These are phyloP conservation scores for Aspergillus nidulans DNA, from an alignment of 495 filamentous ascomycete species.

Conservation along the genomic window DNA sequence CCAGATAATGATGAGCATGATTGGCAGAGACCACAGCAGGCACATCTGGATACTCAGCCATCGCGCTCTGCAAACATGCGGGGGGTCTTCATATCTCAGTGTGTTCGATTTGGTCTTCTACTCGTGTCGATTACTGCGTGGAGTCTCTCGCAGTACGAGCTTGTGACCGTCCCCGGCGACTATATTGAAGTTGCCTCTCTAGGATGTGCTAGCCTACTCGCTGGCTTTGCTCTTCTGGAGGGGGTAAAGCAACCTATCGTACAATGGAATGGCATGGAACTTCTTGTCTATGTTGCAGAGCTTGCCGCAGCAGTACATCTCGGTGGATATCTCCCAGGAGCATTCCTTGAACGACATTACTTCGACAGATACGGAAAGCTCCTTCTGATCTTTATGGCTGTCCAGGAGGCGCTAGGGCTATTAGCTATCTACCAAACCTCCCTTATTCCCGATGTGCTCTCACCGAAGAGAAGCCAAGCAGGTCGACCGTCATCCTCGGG, in stretches of 20 bases:
- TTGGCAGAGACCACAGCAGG: slow-evolving; percentile 19
- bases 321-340: slow-evolving; percentile 34
- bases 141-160: slow-evolving; percentile 31
- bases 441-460: background rate
- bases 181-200: slow-evolving; percentile 41
- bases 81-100: slow-evolving; percentile 23
- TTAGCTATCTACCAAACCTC: slow-evolving; percentile 22
- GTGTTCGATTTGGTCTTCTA: slow-evolving; percentile 32
- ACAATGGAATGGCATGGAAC: slow-evolving; percentile 42
- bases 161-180: slow-evolving; percentile 31
- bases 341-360: slow-evolving; percentile 30
- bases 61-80: slow-evolving; percentile 10
- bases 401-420: slow-evolving; percentile 34
- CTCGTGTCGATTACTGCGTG: slow-evolving; percentile 30
- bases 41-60: slow-evolving; percentile 1
- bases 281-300: slow-evolving; percentile 41
- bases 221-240: slow-evolving; percentile 38
- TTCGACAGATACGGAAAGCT: slow-evolving; percentile 42
- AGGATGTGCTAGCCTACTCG: slow-evolving; percentile 37
- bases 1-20: slow-evolving; percentile 34
- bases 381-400: slow-evolving; percentile 38
- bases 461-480: slow-evolving; percentile 5
- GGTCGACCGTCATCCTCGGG: background rate
- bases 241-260: slow-evolving; percentile 32
- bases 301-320: slow-evolving; percentile 37